Base-by-base conservation (phyloP, 768 basidiomycete species). In the Rhodotorula graminis region DNA sequence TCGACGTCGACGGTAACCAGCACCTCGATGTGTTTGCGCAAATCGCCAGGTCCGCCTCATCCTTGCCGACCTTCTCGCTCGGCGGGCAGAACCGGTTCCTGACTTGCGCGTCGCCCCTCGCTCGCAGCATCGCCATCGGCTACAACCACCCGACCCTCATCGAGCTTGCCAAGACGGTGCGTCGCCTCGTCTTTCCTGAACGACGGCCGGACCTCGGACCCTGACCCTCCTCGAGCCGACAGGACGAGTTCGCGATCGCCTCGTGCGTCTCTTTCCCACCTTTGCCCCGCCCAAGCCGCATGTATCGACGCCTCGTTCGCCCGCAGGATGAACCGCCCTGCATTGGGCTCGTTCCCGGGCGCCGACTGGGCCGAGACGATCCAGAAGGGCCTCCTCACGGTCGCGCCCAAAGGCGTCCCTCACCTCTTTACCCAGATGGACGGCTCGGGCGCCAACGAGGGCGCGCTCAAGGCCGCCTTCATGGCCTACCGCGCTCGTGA, bases 381-480 rank as follows among this genome's bases (percentile, higher is more conserved):
- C 68, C 73, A 82, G 40, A 73, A 71, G 0, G 82, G 81, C 15
- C 74, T 83, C 16, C 74, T 83, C 69, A 80, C 70, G 23, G 83
- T 83, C 56, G 80, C 79, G 18, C 83, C 83, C 16, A 79, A 79
- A 40, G 83, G 83, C 3, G 74, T 81, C 50, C 78, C 81, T 60
- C 82, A 82, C 65, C 70, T 83, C 44, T 76, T 80, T 31, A 83
- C 82, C 77, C 65, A 58, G 60, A 61, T 75, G 75, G 75, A 74
- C 57, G 77, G 72, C 23, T 77, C 75, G 0, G 76, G 61, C 37
- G 71, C 69, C 3, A 71, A 67, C 63, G 73, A 84, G 69, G 81
- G 79, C 53, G 83, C 83, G 12, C 78, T 83, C 77, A 84, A 84
- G 66, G 80, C 80, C 15, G 82, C 83, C 7, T 84, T 83, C 79